These are phyloP conservation scores for Andrographis paniculata DNA, from an alignment of 305 asterid species.

Conservation along the genomic window DNA sequence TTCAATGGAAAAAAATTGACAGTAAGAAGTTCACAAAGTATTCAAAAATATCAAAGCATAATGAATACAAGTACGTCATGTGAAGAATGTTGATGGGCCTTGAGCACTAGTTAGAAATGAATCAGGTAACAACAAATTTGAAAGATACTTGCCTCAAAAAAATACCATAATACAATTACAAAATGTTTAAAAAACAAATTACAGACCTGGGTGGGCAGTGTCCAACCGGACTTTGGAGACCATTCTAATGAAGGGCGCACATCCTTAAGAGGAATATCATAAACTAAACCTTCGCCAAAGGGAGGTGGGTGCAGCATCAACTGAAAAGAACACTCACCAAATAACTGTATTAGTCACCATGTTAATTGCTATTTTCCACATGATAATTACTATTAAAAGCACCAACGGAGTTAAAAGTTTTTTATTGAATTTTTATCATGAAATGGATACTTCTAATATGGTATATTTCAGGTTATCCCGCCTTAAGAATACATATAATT, in stretches of 20 bases:
- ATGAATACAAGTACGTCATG: too few relatives aligned
- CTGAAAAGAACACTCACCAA: conserved; percentile 30
- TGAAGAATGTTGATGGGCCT: too few relatives aligned
- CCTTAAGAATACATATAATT: neutral
- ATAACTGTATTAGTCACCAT: conserved; percentile 1
- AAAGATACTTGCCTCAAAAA: neutral
- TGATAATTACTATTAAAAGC: neutral
- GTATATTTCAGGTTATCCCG: neutral
- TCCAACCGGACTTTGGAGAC: conserved; percentile 67
- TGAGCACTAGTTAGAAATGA: too few relatives aligned
- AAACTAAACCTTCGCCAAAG: conserved; percentile 60
- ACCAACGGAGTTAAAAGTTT: too few relatives aligned
- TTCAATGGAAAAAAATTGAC: too few relatives aligned
- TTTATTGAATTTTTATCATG: too few relatives aligned
- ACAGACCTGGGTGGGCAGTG: conserved; percentile 47
- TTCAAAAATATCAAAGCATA: too few relatives aligned
- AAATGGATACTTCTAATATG: too few relatives aligned
- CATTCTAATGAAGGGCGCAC: conserved; percentile 82
- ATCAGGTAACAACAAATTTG: neutral
- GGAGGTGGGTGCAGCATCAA: conserved; percentile 51
- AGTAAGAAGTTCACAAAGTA: too few relatives aligned
- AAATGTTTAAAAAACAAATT: neutral
- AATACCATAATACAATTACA: neutral
- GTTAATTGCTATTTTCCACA: neutral
- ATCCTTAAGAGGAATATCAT: conserved; percentile 38